Evolutionary conservation across 164 flowering plant genomes (phyloP), one percentile per base, ranked within the genome.

Genomic region (Buxus sempervirens): DNA sequence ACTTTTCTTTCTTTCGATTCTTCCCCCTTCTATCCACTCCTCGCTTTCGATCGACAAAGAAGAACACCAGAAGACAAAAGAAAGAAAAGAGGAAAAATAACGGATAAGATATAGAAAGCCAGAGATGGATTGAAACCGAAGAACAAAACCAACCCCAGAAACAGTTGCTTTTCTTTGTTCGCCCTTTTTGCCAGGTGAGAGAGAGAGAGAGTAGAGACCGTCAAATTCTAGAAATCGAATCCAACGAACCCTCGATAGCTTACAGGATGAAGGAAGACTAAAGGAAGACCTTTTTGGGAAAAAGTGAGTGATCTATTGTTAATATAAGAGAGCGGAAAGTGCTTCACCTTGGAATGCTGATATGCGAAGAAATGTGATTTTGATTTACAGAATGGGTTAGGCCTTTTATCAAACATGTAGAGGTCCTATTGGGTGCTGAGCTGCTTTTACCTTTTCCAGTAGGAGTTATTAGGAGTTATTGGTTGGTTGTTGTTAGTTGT

Each of bases 11-110:
- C 3, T 16, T 51, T 6, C 23, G 51, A 41, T 66, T 57, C 54
- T 66, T 41, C 58, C 24, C 69, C 41, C 7, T 60, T 56, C 69
- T 36, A 26, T 59, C 70, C 28, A 32, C 28, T 32, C 49, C 38
- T 58, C 70, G 54, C 48, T 19, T 1, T 61, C 42, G 38, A 58
- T 21, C 9, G 19, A 16, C 13, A n/a, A n/a, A n/a, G n/a, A n/a
- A n/a, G 24, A 49, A n/a, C 41, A 48, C 23, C 62, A 67, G 25
- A 15, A 23, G 32, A 0, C 15, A 27, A 57, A 53, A 23, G 36
- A 25, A 28, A 45, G 28, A 27, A 38, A 38, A 41, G 25, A 18
- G n/a, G 15, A 61, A 41, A 38, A 41, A 38, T 6, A 61, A 22
- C 38, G 7, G 24, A 10, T 28, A 22, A 61, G 64, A 60, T 0